These are phyloP conservation scores for Backusella liffmaniae DNA, from an alignment of 192 early-diverging fungal genomes.

Conservation along the genomic window DNA sequence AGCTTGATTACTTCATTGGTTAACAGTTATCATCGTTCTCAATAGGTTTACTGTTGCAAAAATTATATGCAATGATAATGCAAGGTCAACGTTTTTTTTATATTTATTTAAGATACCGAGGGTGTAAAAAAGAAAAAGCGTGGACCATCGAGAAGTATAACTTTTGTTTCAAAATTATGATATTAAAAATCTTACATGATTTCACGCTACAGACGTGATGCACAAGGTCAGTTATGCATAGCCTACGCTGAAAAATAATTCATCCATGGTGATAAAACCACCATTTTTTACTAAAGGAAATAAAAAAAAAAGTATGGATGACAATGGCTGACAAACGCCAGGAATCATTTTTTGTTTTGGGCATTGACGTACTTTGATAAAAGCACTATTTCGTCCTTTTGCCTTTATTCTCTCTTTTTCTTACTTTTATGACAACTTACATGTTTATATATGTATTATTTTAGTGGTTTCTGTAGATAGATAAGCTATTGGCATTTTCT, in stretches of 20 bases:
- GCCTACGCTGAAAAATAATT: not conserved
- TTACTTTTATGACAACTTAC: not conserved
- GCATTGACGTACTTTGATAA: not conserved
- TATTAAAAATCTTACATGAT: not conserved
- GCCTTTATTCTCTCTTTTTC: not conserved
- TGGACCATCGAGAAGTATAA: not conserved
- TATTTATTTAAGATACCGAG: not conserved
- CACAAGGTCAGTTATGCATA: not conserved
- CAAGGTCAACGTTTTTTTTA: not conserved
- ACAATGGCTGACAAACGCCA: not conserved
- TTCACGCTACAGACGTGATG: not conserved
- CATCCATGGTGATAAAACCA: not conserved
- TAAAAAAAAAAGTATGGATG: not conserved
- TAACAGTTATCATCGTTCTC: not conserved
- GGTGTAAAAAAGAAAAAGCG: not conserved
- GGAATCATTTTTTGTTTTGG: not conserved
- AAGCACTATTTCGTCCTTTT: not conserved
- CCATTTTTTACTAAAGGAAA: not conserved
- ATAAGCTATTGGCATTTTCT: not conserved
- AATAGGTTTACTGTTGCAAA: not conserved
- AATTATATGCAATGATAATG: not conserved
- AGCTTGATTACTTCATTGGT: not conserved
- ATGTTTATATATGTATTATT: not conserved
- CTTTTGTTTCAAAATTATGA: not conserved
- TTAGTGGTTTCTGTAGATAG: not conserved